Percentiles rank a stretch among this genome's conserved stretches.
Conservation (phyloP, 441 rosid genomes). For the Pelargonium fulgidum region DNA sequence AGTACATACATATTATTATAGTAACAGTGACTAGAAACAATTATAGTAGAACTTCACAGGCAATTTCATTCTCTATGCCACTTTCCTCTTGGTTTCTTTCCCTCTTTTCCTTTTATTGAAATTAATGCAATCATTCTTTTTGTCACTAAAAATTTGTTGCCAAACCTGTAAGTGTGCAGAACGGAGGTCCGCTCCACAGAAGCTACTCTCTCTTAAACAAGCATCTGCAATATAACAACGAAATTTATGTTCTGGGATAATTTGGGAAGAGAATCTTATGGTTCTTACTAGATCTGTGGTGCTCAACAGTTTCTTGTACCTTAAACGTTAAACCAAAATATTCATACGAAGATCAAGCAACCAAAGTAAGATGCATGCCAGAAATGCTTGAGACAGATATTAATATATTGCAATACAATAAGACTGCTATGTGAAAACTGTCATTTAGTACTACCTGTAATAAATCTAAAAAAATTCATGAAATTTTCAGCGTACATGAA, state of each 20-base stretch:
- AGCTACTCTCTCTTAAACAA: constrained; percentile 69
- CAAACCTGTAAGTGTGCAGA: constrained; percentile 85
- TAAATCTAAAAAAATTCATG: not conserved
- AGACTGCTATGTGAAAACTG: not conserved
- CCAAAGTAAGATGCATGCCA: not conserved
- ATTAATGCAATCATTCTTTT: not conserved
- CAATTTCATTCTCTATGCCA: not conserved
- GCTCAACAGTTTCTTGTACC: not conserved
- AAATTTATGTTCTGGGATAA: constrained; percentile 9
- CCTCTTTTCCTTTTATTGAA: not conserved
- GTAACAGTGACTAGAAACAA: not conserved
- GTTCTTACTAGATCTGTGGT: not conserved
- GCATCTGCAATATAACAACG: constrained; percentile 54
- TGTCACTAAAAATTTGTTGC: constrained; percentile 4
- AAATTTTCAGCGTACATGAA: too few species aligned
- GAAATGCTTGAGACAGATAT: not conserved
- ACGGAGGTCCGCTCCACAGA: constrained; percentile 81
- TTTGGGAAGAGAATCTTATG: not conserved
- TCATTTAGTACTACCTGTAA: not conserved
- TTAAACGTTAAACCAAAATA: not conserved
- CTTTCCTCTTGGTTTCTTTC: not conserved
- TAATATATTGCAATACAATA: not conserved
- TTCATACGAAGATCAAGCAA: not conserved
- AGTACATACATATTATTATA: not conserved
- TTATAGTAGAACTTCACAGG: not conserved